Conservation (phyloP, 495 filamentous ascomycete genomes). For the Bacidia gigantensis region DNA sequence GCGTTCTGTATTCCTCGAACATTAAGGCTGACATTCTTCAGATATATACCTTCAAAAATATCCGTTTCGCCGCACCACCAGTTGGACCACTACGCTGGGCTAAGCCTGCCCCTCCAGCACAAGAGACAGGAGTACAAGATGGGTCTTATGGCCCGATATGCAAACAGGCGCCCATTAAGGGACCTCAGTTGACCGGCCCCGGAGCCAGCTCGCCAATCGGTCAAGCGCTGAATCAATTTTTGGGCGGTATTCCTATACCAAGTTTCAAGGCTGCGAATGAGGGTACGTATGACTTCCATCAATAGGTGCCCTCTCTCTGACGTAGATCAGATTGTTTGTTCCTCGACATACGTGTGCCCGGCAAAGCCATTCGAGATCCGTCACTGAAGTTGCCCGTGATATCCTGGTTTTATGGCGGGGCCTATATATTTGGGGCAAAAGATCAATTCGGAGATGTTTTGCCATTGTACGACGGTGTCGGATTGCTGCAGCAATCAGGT, state of each 20-base stretch:
- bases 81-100: constrained; percentile 41
- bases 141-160: constrained; percentile 34
- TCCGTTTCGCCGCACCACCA: constrained; percentile 43
- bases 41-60: constrained; percentile 40
- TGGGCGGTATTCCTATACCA: constrained; percentile 17
- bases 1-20: background rate
- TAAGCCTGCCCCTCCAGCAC: constrained; percentile 36
- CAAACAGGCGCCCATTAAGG: constrained; percentile 28
- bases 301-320: too few relatives aligned
- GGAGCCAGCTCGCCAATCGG: constrained; percentile 26
- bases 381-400: constrained; percentile 20
- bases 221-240: constrained; percentile 26
- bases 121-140: constrained; percentile 34
- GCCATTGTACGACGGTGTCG: constrained; percentile 19
- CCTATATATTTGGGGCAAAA: constrained; percentile 20
- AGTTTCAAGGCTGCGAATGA: constrained; percentile 13
- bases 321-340: constrained; percentile 28
- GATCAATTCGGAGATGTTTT: constrained; percentile 12
- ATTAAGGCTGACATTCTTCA: constrained; percentile 4
- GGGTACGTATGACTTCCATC: constrained; percentile 6
- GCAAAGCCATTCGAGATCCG: constrained; percentile 23
- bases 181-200: constrained; percentile 24
- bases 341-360: constrained; percentile 29
- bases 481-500: constrained; percentile 20
- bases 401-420: constrained; percentile 24